Percentiles rank a stretch among this genome's conserved stretches.
Conservation (phyloP, 116 monocot species). For the Iris pallida region DNA sequence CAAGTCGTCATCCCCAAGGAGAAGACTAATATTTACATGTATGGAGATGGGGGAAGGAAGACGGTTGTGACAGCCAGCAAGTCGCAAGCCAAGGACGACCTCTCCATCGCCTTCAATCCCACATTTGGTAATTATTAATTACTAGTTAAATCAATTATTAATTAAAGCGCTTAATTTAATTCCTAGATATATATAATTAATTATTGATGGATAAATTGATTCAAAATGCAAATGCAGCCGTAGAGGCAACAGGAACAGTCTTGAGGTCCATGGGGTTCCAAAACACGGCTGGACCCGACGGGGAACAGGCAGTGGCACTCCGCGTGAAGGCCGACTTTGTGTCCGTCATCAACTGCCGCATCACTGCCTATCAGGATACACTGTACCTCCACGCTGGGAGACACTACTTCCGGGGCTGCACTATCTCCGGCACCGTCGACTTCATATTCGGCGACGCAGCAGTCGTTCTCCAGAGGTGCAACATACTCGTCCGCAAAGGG, state of each 20-base stretch:
- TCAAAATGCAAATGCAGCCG: background rate
- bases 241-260: constrained; percentile 8
- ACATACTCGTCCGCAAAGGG: constrained; percentile 58
- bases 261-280: constrained; percentile 14
- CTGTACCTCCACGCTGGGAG: constrained; percentile 16
- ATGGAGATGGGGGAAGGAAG: constrained; percentile 60
- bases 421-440: constrained; percentile 72
- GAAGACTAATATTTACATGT: constrained; percentile 58
- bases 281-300: constrained; percentile 22
- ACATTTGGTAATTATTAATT: too few relatives aligned
- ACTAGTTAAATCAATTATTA: too few relatives aligned
- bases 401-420: constrained; percentile 30
- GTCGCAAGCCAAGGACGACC: constrained; percentile 12
- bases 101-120: too few relatives aligned
- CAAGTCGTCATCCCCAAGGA: constrained; percentile 37
- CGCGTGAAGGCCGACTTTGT: constrained; percentile 5
- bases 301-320: constrained; percentile 25
- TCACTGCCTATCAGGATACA: constrained; percentile 21
- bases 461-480: constrained; percentile 60
- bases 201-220: too few relatives aligned
- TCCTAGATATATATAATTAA: too few relatives aligned
- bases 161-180: too few relatives aligned
- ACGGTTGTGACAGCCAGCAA: constrained; percentile 36
- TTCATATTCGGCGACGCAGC: constrained; percentile 79
- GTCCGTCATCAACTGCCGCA: constrained; percentile 14